Evolutionary conservation across 768 basidiomycete genomes (phyloP), one percentile per base, ranked within the genome.

Genomic region (Suillus tomentosus): DNA sequence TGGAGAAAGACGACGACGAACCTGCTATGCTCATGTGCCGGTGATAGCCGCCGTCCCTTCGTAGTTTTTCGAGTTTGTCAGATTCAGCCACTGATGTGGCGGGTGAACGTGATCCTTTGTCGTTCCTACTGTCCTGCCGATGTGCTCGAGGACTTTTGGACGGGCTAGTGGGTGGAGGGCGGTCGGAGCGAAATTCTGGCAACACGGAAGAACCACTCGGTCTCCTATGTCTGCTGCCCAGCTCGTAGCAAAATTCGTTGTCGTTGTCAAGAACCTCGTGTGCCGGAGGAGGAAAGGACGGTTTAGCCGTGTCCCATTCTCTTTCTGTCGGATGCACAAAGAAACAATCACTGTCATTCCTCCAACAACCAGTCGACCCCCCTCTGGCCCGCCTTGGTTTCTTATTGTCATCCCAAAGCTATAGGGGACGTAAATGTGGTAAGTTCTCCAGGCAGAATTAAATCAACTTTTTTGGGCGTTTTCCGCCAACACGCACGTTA

Each of bases 311-410:
- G 59, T 61, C 51, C 79, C 79, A 80, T 17, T 66, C 66, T 2
- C 73, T 72, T 36, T 78, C 73, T 61, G 68, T 67, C 7, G 79
- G 79, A 34, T 76, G 75, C 15, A 58, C 77, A 37, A 75, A 76
- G 47, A n/a, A 56, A 58, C 75, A 76, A n/a, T 24, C 64, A 47
- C 59, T 67, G 50, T 65, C 70, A 50, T 66, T 66, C 39, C 68
- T 68, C 11, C 0, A 14, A 50, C 75, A 76, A 2, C 75, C 75
- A 56, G 13, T 65, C 8, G 61, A 63, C 3, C 73, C 70, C 19
- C 68, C 62, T 55, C 6, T 73, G 47, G 66, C 31, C 17, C 64
- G 67, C 27, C 75, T 72, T 13, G 73, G 65, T 54, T 39, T 65
- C 9, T 75, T 75, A 24, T 69, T 45, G 58, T 76, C 75, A 27